These are phyloP conservation scores for Psophocarpus tetragonolobus DNA, from an alignment of 306 rosid species.

Conservation along the genomic window DNA sequence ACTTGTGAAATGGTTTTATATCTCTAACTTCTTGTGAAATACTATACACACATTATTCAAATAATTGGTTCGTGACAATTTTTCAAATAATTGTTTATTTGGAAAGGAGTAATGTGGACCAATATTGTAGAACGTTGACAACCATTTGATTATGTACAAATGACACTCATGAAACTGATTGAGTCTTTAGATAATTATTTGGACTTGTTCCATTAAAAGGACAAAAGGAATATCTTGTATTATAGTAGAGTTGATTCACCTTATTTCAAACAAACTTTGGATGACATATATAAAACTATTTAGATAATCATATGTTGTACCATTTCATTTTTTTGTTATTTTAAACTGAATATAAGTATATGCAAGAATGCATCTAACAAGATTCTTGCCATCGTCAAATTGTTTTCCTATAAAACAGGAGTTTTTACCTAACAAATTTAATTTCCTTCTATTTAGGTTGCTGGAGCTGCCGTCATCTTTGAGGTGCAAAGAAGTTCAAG, in stretches of 20 bases:
- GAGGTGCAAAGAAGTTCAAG: conserved; percentile 57
- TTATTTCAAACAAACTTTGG: not conserved
- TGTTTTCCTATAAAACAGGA: conserved; percentile 12
- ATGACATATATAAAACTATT: not conserved
- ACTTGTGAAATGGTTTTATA: not conserved
- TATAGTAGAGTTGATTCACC: not conserved
- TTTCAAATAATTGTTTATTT: too few species aligned
- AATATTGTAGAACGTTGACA: not conserved
- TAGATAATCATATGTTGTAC: too few species aligned
- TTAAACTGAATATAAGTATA: too few species aligned
- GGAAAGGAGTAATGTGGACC: not conserved
- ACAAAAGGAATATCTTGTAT: not conserved
- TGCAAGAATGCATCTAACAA: too few species aligned
- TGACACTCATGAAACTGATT: not conserved
- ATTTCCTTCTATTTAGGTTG: conserved; percentile 42
- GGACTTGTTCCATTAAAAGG: not conserved
- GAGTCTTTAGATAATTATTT: not conserved
- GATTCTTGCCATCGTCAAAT: not conserved
- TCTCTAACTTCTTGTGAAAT: not conserved
- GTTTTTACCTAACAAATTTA: not conserved
- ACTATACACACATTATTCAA: too few species aligned
- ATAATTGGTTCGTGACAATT: too few species aligned
- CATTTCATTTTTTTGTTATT: too few species aligned
- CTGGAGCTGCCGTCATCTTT: conserved; percentile 48
- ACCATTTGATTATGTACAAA: not conserved